These are phyloP conservation scores for Wickerhamiella siamensis DNA, from an alignment of 805 yeast species.

Conservation along the genomic window DNA sequence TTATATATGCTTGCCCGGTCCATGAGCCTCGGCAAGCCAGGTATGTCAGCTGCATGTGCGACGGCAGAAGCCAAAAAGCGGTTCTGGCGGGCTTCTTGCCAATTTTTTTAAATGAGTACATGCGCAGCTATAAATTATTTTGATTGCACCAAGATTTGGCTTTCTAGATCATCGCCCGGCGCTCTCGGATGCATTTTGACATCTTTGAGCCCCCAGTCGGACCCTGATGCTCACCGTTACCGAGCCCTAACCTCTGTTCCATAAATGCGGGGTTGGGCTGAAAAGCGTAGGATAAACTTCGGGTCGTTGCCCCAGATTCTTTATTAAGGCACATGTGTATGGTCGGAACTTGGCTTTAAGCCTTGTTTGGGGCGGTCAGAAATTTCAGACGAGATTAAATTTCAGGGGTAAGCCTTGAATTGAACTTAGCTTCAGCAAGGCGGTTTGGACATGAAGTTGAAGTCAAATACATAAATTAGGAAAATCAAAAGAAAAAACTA, in stretches of 20 bases:
- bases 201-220: neutral
- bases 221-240: neutral
- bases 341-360: no score
- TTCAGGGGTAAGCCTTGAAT: no score
- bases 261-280: neutral
- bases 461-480: no score
- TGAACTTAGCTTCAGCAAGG: no score
- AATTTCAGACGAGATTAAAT: no score
- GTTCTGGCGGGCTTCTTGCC: neutral
- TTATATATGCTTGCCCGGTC: neutral
- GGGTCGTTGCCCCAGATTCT: no score
- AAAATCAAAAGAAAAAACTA: no score
- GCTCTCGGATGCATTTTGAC: neutral
- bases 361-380: no score
- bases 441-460: no score
- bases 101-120: neutral
- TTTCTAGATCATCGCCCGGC: neutral
- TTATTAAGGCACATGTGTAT: no score
- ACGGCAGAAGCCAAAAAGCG: neutral
- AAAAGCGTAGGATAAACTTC: no score
- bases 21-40: neutral
- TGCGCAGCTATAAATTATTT: neutral
- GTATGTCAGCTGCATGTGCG: constrained; percentile 3
- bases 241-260: neutral
- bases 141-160: neutral